phyloP scores from a whole-genome alignment of 192 early-diverging fungal genomes.

The Phlyctochytrium bullatum region DNA sequence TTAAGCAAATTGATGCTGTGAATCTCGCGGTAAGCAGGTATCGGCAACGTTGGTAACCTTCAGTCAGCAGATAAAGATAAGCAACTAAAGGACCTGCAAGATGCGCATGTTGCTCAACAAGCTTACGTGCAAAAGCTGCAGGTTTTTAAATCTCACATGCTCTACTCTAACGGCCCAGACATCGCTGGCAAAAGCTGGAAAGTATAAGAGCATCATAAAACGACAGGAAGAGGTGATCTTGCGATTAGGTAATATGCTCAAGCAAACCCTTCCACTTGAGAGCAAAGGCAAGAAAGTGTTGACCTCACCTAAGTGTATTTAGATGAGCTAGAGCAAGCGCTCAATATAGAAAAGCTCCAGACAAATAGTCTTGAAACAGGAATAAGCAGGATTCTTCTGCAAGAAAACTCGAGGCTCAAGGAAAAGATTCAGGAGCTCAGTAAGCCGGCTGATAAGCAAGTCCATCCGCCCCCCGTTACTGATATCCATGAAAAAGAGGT shows the following conservation, averaged over 20 bases:
- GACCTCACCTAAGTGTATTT: background rate
- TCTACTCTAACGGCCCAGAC: background rate
- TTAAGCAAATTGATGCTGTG: constrained; percentile 29
- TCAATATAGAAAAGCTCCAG: constrained; percentile 24
- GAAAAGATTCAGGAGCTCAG: constrained; percentile 6
- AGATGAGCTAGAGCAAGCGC: constrained; percentile 13
- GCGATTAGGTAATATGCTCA: constrained; percentile 30
- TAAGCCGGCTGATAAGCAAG: background rate
- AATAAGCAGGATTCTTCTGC: constrained; percentile 20
- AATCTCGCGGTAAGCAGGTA: constrained; percentile 22
- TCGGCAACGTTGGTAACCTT: constrained; percentile 14
- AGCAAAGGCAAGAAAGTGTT: constrained; percentile 15
- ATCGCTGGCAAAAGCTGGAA: constrained; percentile 3
- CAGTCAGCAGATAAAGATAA: constrained; percentile 39
- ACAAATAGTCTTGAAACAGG: constrained; percentile 16
- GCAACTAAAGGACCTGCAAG: constrained; percentile 37
- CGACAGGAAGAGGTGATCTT: constrained; percentile 46
- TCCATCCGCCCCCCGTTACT: background rate
- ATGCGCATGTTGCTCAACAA: constrained; percentile 49
- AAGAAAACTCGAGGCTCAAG: constrained; percentile 29
- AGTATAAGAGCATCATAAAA: constrained; percentile 31
- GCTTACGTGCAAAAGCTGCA: constrained; percentile 38
- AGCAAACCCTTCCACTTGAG: constrained; percentile 11
- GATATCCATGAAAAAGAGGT: constrained; percentile 1
- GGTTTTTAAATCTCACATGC: background rate